Base-by-base conservation (phyloP, 2,329 filamentous ascomycete genomes). In the Penicillium sp. region DNA sequence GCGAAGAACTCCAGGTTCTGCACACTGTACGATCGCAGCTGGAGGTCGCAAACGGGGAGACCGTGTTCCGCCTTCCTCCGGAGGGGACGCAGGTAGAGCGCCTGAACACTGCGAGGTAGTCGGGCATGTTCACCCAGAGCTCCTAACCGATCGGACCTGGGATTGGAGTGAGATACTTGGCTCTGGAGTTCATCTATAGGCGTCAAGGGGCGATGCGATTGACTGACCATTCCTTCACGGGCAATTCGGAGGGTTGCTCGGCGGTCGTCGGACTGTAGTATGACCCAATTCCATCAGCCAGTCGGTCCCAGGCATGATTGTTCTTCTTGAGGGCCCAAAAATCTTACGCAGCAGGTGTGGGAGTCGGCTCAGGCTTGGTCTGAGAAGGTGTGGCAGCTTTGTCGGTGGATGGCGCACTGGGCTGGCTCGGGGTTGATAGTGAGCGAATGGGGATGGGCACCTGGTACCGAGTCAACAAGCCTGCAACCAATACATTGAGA, bases 1-100 rank as follows among this genome's bases (percentile, higher is more conserved):
- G 89, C 84, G 74, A 96, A 97, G 79, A 97, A 93, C 70, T 96
- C 91, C 59, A 99, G 86, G 67, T 96, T 95, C 60, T 92, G 91
- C 37, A 93, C 82, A 70, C 85, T 92, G 82, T 91, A 99, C 36
- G 94, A 96, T 66, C 95, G 91, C 50, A 99, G 81, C 75, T 99
- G 95, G 36, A 99, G 87, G 75, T 97, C 89, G 80, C 92, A 96
- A 11, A 90, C 87, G 13, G 92, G 92, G 37, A 96, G 85, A 53
- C 91, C 91, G 72, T 91, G 88, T 70, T 88, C 77, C 47, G 90
- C 83, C 72, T 86, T 81, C 63, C 90, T 88, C 69, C 90, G 91
- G 53, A 98, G 83, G 16, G 95, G 94, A 63, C 89, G 87, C 51
- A 97, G 85, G 77, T 96, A 95, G 46, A 96, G 82, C 39, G 94